phyloP scores from a whole-genome alignment of 2,329 filamentous ascomycete species.

The Hirsutella thompsonii region DNA sequence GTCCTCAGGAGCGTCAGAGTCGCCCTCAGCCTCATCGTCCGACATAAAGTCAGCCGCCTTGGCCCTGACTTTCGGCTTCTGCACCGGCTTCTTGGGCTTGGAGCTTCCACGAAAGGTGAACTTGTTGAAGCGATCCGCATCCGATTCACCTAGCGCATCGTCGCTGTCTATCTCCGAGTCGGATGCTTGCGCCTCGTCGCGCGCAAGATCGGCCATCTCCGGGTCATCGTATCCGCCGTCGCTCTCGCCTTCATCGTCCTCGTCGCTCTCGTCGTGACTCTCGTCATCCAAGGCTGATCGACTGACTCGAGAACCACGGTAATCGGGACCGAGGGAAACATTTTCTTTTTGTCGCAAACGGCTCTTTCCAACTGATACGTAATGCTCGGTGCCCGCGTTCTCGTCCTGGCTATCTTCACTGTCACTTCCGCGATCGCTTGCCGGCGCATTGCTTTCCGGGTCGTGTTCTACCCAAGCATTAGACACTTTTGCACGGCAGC shows the following conservation, averaged over 20 bases:
- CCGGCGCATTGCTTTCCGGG: constrained; percentile 54
- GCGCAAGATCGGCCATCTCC: constrained; percentile 38
- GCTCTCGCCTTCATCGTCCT: constrained; percentile 17
- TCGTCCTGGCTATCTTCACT: constrained; percentile 36
- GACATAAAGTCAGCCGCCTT: constrained; percentile 47
- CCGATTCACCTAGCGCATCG: constrained; percentile 67
- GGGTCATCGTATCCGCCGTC: constrained; percentile 43
- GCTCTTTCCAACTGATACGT: constrained; percentile 70
- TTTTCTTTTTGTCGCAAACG: constrained; percentile 65
- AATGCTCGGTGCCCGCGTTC: constrained; percentile 69
- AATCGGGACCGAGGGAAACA: constrained; percentile 61
- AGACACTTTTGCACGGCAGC: neutral
- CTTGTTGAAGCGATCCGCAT: constrained; percentile 68
- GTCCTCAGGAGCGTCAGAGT: constrained; percentile 14
- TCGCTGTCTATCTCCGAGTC: constrained; percentile 54
- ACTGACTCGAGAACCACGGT: constrained; percentile 65
- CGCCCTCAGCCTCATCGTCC: constrained; percentile 21
- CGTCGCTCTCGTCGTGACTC: constrained; percentile 37
- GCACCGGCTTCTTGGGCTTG: constrained; percentile 27
- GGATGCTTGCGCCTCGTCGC: constrained; percentile 33
- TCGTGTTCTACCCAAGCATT: constrained; percentile 53
- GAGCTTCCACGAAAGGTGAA: constrained; percentile 53
- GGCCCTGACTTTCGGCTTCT: constrained; percentile 25
- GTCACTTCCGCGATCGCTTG: constrained; percentile 39
- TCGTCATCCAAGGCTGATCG: constrained; percentile 51